Base-by-base conservation (phyloP, 2,329 filamentous ascomycete species). In the Fusarium sp. region DNA sequence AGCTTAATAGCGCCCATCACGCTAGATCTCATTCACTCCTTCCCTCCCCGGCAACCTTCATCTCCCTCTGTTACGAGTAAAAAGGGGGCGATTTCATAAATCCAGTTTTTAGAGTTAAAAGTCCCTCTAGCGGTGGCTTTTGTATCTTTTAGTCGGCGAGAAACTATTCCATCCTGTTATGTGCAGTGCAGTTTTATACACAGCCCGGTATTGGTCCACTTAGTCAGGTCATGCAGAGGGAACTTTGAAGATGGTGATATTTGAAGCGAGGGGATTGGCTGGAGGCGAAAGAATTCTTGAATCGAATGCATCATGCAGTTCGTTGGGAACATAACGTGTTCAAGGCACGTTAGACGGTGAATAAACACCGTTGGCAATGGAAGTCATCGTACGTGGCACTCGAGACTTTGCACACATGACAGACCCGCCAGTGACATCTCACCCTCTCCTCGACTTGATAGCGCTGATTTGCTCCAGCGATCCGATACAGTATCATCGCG, bases 1-100 rank as follows among this genome's bases (percentile, higher is more conserved):
- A 70, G 67, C 67, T 70, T 70, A 70, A 70, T 70, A 65, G 42
- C 52, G 45, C 52, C 47, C 65, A 64, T 64, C 28, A 54, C 67
- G 66, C 67, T 70, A 70, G 67, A 65, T 70, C 66, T 66, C 34
- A 32, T 47, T 45, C 14, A 50, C 26, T 52, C 54, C 38, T 62
- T 36, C 26, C 47, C 39, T 41, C 62, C 45, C 39, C 30, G 28
- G 55, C 24, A 58, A 48, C 30, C 24, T 47, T 45, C 39, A 57
- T 54, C 51, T 54, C 51, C 28, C 13, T 57, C 28, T 17, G n/a
- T 7, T 38, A 5, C 9, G 11, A 41, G 41, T 28, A 9, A 68
- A 69, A 63, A 58, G 36, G 67, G 66, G 66, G 66, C 64, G 66
- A 39, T 45, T 39, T 34, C 24, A 34, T 34, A 57, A 44, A 57